Evolutionary conservation across 345 rosid species (phyloP).

Genomic region (Acer saccharum): DNA sequence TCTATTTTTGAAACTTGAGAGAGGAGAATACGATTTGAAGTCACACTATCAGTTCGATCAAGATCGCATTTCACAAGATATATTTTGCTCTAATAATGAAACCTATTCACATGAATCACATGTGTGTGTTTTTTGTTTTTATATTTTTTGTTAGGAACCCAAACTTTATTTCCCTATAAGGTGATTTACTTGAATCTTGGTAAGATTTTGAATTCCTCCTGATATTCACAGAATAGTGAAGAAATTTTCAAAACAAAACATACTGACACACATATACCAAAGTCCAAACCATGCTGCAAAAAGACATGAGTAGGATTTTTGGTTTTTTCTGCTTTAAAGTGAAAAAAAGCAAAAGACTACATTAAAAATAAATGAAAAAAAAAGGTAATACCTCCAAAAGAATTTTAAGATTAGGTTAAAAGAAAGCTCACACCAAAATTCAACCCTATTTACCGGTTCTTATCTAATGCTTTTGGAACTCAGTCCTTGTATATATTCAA

Average conservation of each 20-base stretch:
- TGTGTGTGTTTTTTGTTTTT: background rate
- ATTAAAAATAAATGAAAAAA: background rate
- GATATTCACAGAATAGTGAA: background rate
- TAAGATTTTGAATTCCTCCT: background rate
- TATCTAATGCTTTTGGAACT: too few species aligned
- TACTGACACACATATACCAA: background rate
- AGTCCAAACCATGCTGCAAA: background rate
- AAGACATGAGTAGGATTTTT: background rate
- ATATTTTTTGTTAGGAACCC: background rate
- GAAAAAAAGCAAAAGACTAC: conserved; percentile 10
- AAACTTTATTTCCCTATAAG: background rate
- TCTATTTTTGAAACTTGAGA: too few species aligned
- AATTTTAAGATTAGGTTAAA: too few species aligned
- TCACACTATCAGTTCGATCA: too few species aligned
- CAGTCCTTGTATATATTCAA: too few species aligned
- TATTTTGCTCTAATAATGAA: background rate
- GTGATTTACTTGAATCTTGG: background rate
- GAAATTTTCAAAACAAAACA: background rate
- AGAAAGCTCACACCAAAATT: too few species aligned
- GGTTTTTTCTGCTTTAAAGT: conserved; percentile 10
- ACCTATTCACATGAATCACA: background rate
- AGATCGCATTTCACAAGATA: too few species aligned
- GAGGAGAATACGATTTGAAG: too few species aligned
- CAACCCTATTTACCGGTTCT: too few species aligned
- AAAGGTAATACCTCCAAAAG: background rate